These are phyloP conservation scores for Cercospora brassicicola DNA, from an alignment of 2,329 filamentous ascomycete species.

Conservation along the genomic window DNA sequence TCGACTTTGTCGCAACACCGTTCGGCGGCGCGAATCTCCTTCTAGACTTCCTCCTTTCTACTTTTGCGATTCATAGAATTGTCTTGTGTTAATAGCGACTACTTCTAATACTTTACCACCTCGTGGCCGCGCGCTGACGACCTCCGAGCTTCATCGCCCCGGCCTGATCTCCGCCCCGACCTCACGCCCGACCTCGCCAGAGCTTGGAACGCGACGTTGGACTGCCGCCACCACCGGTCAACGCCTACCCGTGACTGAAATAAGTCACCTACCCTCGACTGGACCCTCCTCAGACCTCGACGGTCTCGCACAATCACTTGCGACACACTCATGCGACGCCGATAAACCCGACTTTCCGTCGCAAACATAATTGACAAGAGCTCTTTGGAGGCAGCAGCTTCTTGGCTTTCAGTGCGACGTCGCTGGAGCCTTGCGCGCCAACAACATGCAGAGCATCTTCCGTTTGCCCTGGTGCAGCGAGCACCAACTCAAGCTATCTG, in stretches of 20 bases:
- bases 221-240: neutral
- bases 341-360: constrained; percentile 23
- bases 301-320: constrained; percentile 9
- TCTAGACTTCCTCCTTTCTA: constrained; percentile 18
- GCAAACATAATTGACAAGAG: constrained; percentile 25
- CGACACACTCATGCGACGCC: constrained; percentile 26
- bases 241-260: neutral
- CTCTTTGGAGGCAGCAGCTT: constrained; percentile 32
- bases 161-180: constrained; percentile 22
- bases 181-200: constrained; percentile 5
- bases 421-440: constrained; percentile 24
- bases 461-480: constrained; percentile 51
- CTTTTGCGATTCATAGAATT: constrained; percentile 19
- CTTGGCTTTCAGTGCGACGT: constrained; percentile 23
- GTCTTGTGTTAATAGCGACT: constrained; percentile 31
- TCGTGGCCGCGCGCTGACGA: constrained; percentile 7
- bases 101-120: constrained; percentile 18
- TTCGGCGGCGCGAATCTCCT: constrained; percentile 8
- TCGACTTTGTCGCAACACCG: constrained; percentile 17
- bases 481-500: constrained; percentile 30
- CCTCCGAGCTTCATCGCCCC: constrained; percentile 16
- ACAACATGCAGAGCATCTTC: constrained; percentile 54
- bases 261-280: constrained; percentile 1
- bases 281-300: constrained; percentile 14
- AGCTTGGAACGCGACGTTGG: constrained; percentile 14